Evolutionary conservation across 192 early-diverging fungal species (phyloP).

Genomic region (Blastocladiella britannica): DNA sequence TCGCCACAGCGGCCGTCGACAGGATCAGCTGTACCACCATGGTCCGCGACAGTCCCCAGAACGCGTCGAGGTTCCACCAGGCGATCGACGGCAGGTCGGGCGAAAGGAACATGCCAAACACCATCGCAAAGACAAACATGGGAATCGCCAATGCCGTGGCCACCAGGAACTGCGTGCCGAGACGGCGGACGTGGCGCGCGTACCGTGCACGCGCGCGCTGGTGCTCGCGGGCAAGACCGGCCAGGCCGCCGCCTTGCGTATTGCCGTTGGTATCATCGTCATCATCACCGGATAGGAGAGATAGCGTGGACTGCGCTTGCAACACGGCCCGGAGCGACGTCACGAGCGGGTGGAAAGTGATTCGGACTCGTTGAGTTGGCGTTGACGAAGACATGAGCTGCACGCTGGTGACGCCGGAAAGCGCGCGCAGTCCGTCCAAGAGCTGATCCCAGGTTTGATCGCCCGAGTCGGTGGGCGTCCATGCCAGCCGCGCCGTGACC

Average conservation of each 20-base stretch:
- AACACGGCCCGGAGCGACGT: constrained; percentile 25
- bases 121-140: constrained; percentile 44
- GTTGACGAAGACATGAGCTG: background rate
- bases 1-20: constrained; percentile 51
- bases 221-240: constrained; percentile 10
- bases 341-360: background rate
- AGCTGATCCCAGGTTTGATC: background rate
- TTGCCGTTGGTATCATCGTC: constrained; percentile 35
- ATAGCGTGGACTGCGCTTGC: constrained; percentile 36
- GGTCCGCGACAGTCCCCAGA: constrained; percentile 29
- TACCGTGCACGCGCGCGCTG: constrained; percentile 17
- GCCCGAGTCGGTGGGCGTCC: background rate
- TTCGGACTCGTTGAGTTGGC: background rate
- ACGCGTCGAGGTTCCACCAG: too few relatives aligned
- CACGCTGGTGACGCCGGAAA: constrained; percentile 8
- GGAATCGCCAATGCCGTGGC: constrained; percentile 45
- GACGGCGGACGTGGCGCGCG: constrained; percentile 18
- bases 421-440: background rate
- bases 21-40: constrained; percentile 33
- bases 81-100: constrained; percentile 19
- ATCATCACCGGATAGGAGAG: constrained; percentile 21
- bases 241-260: constrained; percentile 7
- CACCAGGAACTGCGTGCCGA: constrained; percentile 17
- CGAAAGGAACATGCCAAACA: constrained; percentile 46
- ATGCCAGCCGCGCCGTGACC: background rate